These are phyloP conservation scores for Parascedosporium putredinis DNA, from an alignment of 2,329 filamentous ascomycete species.

Conservation along the genomic window DNA sequence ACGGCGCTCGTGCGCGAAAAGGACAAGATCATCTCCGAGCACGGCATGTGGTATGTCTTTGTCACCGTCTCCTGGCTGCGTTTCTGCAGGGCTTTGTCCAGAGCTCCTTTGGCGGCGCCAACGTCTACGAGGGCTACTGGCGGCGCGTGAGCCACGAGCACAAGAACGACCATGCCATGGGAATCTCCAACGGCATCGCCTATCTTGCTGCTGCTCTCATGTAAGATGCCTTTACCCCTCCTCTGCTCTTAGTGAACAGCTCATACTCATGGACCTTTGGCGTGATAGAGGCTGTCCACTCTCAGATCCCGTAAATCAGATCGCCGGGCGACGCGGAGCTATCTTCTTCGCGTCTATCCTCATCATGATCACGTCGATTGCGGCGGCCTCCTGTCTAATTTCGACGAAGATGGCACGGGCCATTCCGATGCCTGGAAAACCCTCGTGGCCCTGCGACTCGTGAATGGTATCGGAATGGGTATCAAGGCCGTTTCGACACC, in stretches of 20 bases:
- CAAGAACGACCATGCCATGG: slow-evolving; percentile 19
- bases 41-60: slow-evolving; percentile 28
- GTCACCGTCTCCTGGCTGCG: slow-evolving; percentile 32
- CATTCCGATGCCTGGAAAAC: slow-evolving; percentile 19
- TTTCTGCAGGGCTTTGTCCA: slow-evolving; percentile 34
- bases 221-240: not conserved
- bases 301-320: slow-evolving; percentile 26
- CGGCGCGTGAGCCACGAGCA: slow-evolving; percentile 7
- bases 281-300: slow-evolving; percentile 20
- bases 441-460: slow-evolving; percentile 20
- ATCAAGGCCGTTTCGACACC: slow-evolving; percentile 38
- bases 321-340: slow-evolving; percentile 26
- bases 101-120: slow-evolving; percentile 31
- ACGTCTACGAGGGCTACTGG: slow-evolving; percentile 19
- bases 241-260: no score
- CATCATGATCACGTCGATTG: slow-evolving; percentile 27
- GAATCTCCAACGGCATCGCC: slow-evolving; percentile 25
- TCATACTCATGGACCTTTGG: not conserved
- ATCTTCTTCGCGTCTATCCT: slow-evolving; percentile 26
- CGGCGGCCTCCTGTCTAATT: slow-evolving; percentile 16
- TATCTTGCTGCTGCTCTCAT: slow-evolving; percentile 25
- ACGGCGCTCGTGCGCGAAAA: slow-evolving; percentile 25
- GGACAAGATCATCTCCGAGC: slow-evolving; percentile 27
- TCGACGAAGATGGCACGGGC: not conserved
- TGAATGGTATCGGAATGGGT: slow-evolving; percentile 32